A percentile compares a stretch with the other conserved stretches of the same genome.
Conservation (phyloP, 805 yeast species). For the Metschnikowia colocasiae region DNA sequence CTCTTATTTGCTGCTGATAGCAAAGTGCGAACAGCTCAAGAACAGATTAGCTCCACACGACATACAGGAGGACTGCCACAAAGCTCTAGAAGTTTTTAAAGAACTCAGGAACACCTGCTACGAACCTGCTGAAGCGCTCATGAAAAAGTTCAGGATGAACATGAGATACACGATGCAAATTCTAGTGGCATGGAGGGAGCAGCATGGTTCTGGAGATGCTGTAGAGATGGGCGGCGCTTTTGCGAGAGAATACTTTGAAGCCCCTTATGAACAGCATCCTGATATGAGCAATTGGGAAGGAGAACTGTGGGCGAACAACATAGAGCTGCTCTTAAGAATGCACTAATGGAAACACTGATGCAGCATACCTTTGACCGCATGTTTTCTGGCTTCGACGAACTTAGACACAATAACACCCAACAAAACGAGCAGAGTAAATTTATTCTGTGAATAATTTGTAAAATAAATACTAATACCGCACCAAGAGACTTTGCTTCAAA, state of each 20-base stretch:
- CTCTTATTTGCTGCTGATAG: constrained; percentile 12
- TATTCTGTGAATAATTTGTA: no score
- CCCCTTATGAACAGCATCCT: background rate
- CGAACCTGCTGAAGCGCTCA: constrained; percentile 6
- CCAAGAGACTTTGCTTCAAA: background rate
- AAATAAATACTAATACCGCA: no score
- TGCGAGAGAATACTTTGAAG: background rate
- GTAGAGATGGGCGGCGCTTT: background rate
- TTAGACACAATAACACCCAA: no score
- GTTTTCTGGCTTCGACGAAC: no score
- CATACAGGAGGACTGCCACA: constrained; percentile 2
- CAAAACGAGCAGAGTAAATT: no score
- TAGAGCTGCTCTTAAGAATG: background rate
- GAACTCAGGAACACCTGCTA: constrained; percentile 7
- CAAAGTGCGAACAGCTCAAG: background rate
- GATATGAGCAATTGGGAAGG: background rate
- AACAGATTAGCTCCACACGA: background rate
- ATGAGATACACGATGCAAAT: background rate
- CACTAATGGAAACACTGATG: background rate
- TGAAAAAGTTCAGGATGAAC: constrained; percentile 1
- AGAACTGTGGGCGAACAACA: background rate
- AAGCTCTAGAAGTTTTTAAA: constrained; percentile 1
- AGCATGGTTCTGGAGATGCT: background rate
- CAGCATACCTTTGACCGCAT: background rate
- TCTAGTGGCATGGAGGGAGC: background rate